These are phyloP conservation scores for Carallia pectinifolia DNA, from an alignment of 345 rosid species.

Conservation along the genomic window DNA sequence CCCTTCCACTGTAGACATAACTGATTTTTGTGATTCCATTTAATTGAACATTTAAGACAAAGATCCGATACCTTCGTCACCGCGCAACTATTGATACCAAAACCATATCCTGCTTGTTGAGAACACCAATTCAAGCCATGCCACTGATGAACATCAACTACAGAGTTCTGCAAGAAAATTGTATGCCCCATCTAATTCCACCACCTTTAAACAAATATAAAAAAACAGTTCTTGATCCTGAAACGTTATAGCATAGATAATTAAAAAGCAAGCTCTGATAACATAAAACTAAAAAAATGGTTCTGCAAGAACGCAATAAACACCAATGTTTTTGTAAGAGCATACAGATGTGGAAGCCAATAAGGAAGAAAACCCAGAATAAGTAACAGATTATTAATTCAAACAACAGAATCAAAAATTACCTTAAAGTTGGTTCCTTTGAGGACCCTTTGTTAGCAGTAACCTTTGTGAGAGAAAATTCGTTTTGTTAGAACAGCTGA, in stretches of 20 bases:
- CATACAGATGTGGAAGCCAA: no score
- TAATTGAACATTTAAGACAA: conserved; percentile 14
- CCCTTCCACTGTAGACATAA: conserved; percentile 28
- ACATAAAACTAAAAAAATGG: background rate
- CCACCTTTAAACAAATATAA: background rate
- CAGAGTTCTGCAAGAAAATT: conserved; percentile 34
- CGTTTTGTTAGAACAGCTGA: no score
- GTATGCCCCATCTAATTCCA: conserved; percentile 42
- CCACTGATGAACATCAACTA: conserved; percentile 31
- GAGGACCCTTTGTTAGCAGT: no score
- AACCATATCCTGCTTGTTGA: conserved; percentile 24
- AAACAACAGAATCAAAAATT: background rate
- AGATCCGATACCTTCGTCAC: conserved; percentile 7
- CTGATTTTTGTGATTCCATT: conserved; percentile 9
- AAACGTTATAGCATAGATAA: background rate
- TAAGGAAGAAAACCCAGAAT: background rate
- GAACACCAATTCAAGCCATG: conserved; percentile 23
- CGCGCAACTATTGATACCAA: conserved; percentile 15
- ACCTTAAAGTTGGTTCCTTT: no score
- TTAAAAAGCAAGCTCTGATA: background rate
- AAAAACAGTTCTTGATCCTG: background rate
- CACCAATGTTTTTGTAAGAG: background rate
- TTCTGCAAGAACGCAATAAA: background rate
- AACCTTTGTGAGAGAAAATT: background rate
- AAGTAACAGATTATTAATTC: background rate